Evolutionary conservation across 148 eudicot species (phyloP).

Genomic region (Nyssa sinensis): DNA sequence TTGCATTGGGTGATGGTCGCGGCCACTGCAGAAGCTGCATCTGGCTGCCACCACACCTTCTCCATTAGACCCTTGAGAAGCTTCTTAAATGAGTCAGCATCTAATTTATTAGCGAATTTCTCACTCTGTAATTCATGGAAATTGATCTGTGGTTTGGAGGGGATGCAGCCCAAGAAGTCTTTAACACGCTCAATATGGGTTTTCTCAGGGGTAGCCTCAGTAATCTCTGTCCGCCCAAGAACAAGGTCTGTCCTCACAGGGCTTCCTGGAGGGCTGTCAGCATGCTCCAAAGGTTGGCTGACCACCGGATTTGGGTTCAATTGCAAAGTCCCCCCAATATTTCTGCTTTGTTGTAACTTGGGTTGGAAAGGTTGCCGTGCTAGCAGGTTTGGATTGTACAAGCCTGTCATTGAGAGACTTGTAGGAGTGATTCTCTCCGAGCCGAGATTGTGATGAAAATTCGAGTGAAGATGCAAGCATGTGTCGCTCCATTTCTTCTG

Average conservation of each 20-base stretch:
- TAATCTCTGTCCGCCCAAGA: conserved; percentile 52
- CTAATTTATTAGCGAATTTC: conserved; percentile 48
- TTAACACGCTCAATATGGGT: conserved; percentile 29
- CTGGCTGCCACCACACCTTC: conserved; percentile 92
- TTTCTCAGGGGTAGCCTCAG: conserved; percentile 23
- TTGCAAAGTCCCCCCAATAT: conserved; percentile 41
- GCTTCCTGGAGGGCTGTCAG: conserved; percentile 49
- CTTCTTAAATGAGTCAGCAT: conserved; percentile 73
- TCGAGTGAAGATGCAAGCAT: conserved; percentile 75
- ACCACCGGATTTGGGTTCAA: conserved; percentile 36
- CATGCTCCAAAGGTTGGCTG: conserved; percentile 18
- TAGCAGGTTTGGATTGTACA: conserved; percentile 59
- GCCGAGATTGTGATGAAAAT: conserved; percentile 45
- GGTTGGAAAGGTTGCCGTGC: conserved; percentile 48
- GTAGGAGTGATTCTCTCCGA: conserved; percentile 46
- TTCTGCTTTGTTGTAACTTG: conserved; percentile 42
- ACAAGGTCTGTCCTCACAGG: conserved; percentile 83
- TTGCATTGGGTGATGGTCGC: conserved; percentile 62
- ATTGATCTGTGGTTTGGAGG: conserved; percentile 50
- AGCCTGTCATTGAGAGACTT: conserved; percentile 48
- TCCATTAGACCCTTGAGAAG: conserved; percentile 81
- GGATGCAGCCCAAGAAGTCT: conserved; percentile 62
- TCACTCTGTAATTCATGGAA: conserved; percentile 24
- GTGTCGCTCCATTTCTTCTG: conserved; percentile 88
- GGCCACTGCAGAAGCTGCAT: conserved; percentile 81